phyloP scores from a whole-genome alignment of 164 flowering plant genomes.

The Magnolia officinalis region DNA sequence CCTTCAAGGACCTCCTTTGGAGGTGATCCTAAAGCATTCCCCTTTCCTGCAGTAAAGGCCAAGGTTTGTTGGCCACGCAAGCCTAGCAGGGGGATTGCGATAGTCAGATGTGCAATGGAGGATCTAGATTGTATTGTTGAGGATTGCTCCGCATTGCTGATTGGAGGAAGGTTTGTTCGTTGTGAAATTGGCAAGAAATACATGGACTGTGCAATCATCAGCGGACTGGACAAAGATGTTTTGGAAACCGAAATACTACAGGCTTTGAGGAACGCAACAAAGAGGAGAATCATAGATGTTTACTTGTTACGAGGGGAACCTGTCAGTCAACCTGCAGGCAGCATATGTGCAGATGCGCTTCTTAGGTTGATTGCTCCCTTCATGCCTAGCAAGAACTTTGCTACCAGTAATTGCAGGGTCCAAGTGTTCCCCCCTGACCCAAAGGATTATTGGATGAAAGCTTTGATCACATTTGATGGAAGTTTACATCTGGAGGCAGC shows the following conservation, averaged over 20 bases:
- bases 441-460: conserved; percentile 55
- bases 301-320: conserved; percentile 62
- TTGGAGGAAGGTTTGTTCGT: conserved; percentile 47
- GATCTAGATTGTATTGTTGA: conserved; percentile 44
- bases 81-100: conserved; percentile 62
- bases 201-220: conserved; percentile 39
- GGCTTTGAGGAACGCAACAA: conserved; percentile 42
- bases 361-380: conserved; percentile 63
- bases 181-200: conserved; percentile 39
- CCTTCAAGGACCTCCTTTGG: conserved; percentile 45
- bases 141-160: conserved; percentile 40
- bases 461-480: conserved; percentile 77
- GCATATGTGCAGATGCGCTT: conserved; percentile 68
- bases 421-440: conserved; percentile 69
- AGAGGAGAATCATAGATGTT: conserved; percentile 48
- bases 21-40: conserved; percentile 39
- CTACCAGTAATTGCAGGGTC: conserved; percentile 38
- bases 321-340: conserved; percentile 40
- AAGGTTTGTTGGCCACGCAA: conserved; percentile 85
- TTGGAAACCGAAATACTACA: conserved; percentile 60
- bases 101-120: conserved; percentile 47
- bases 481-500: conserved; percentile 93
- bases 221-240: conserved; percentile 52
- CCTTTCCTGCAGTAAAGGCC: conserved; percentile 70
- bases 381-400: conserved; percentile 55